A percentile compares a stretch with the other conserved stretches of the same genome.
phyloP scores from a whole-genome alignment of 1,284 basidiomycete genomes.

The Cutaneotrichosporon dermatis region DNA sequence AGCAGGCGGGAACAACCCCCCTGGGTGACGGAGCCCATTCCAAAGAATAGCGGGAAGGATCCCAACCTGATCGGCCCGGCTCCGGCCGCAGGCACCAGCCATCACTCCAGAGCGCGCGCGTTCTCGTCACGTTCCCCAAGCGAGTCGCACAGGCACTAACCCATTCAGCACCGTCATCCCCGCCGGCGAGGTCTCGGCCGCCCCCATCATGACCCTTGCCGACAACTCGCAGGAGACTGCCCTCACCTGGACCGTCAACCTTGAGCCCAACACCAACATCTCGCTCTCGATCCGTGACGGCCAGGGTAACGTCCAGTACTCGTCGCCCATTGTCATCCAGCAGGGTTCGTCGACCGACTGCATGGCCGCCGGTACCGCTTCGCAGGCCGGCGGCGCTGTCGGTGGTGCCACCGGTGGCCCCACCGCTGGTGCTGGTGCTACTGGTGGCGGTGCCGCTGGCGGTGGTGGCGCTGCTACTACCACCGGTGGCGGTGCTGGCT shows the following conservation, averaged over 20 bases:
- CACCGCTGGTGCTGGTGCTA: neutral
- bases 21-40: too few species aligned
- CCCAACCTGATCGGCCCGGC: neutral
- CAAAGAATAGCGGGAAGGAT: too few species aligned
- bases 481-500: neutral
- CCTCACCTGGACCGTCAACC: constrained; percentile 62
- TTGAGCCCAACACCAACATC: constrained; percentile 52
- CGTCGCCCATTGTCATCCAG: constrained; percentile 56
- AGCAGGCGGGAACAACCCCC: too few species aligned
- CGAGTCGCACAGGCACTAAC: neutral
- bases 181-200: constrained; percentile 60
- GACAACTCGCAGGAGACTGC: constrained; percentile 41
- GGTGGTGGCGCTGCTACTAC: too few species aligned
- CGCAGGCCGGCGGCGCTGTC: neutral
- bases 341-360: constrained; percentile 47
- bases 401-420: constrained; percentile 1
- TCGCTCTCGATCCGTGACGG: constrained; percentile 38
- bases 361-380: constrained; percentile 10
- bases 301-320: constrained; percentile 57
- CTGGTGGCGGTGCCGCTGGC: neutral
- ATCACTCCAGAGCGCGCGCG: too few species aligned
- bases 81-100: neutral
- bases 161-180: constrained; percentile 55
- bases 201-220: constrained; percentile 54
- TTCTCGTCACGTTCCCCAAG: neutral